Base-by-base conservation (phyloP, 352 stramenopile genomes). In the Globisporangium camurandrum region DNA sequence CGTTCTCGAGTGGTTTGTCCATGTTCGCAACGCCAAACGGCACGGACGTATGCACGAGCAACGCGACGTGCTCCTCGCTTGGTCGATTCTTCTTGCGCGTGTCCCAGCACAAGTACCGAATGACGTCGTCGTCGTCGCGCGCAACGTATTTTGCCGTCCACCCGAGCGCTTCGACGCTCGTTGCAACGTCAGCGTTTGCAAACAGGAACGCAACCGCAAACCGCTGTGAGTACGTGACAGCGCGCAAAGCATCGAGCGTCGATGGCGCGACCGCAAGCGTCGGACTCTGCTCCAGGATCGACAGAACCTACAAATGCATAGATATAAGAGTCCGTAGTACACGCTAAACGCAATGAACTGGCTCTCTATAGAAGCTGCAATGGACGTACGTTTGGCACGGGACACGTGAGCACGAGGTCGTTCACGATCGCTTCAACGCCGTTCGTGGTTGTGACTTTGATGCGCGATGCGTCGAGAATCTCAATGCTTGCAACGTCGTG, bases 61-160 rank as follows among this genome's bases (percentile, higher is more conserved):
- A 51, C 24, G 73, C 46, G 20, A 64, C 60, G 19, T 54, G 24
- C 3, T 54, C 37, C 4, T 37, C 39, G 8, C 57, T 45, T 7
- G 46, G n/a, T 6, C 11, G 4, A 1, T 67, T 36, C 33, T 86
- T 86, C 57, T 89, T 89, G 11, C 81, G 50, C 34, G 83, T 76
- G 55, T 89, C 78, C 75, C 78, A 89, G 56, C 75, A 89, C 33
- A 89, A 44, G 51, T 82, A 89, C n/a, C 73, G 78, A 26, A 89
- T 66, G 44, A 85, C 56, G 23, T 83, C 66, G 39, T 83, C 79
- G 48, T 87, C 69, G 24, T 72, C 62, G 1, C 44, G 36, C 3
- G 63, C 44, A 11, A 87, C 60, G 52, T 86, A 89, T 55, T 80
- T 85, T 53, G 67, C 67, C 19, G 67, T 87, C 78, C 75, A 89